Percentiles rank a stretch among this genome's conserved stretches.
phyloP scores from a whole-genome alignment of 805 yeast genomes.

The Wickerhamomyces kurtzmanii region DNA sequence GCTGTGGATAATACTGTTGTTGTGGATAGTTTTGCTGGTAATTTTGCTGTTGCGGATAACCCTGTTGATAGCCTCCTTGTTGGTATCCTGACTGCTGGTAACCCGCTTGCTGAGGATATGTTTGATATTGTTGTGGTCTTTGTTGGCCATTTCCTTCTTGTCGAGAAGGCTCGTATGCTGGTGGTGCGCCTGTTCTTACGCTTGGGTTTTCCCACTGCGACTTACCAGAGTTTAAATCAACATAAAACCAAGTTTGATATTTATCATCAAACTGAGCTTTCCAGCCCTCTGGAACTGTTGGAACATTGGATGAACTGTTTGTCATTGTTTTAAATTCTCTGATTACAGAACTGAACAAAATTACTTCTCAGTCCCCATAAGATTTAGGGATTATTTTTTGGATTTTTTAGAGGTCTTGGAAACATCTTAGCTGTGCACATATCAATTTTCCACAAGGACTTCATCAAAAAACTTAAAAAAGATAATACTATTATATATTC shows the following conservation, averaged over 20 bases:
- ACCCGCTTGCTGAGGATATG: slow-evolving; percentile 4
- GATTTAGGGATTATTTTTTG: no score
- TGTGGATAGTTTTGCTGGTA: slow-evolving; percentile 19
- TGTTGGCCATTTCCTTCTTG: slow-evolving; percentile 10
- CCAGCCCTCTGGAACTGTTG: slow-evolving; percentile 62
- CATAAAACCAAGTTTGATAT: slow-evolving; percentile 71
- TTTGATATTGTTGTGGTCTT: slow-evolving; percentile 6
- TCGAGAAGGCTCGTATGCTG: slow-evolving; percentile 19
- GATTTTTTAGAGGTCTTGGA: no score
- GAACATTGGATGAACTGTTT: no score
- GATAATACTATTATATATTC: no score
- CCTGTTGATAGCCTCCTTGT: slow-evolving; percentile 13
- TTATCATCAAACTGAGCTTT: slow-evolving; percentile 62
- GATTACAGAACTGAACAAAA: no score
- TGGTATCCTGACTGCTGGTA: slow-evolving; percentile 11
- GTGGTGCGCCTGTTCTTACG: slow-evolving; percentile 42
- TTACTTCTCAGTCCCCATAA: no score
- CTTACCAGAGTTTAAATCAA: slow-evolving; percentile 56
- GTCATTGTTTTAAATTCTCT: no score
- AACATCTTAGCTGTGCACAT: no score
- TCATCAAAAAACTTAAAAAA: no score
- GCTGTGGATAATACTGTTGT: slow-evolving; percentile 7
- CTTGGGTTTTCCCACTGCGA: slow-evolving; percentile 90
- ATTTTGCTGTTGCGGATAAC: slow-evolving; percentile 11
- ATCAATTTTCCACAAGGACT: no score